Evolutionary conservation across 805 yeast species (phyloP).

Genomic region (Grigorovia yakushimaensis): DNA sequence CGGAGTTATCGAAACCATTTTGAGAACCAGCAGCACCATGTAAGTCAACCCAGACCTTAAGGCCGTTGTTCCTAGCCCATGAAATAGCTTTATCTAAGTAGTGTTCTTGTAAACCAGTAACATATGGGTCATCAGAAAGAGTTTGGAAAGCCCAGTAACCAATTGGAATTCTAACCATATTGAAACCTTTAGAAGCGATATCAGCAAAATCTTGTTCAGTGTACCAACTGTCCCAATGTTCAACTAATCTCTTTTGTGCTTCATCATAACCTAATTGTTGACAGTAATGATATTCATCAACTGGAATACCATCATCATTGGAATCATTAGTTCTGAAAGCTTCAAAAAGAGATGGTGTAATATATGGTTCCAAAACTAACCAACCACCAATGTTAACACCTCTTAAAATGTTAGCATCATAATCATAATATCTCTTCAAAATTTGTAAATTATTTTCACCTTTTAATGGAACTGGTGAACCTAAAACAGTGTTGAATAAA

Average conservation of each 20-base stretch:
- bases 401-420: constrained; percentile 7
- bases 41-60: constrained; percentile 82
- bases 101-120: constrained; percentile 56
- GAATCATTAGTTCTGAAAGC: constrained; percentile 32
- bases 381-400: constrained; percentile 89
- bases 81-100: constrained; percentile 69
- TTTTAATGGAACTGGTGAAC: constrained; percentile 1
- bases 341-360: constrained; percentile 68
- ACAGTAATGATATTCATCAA: constrained; percentile 72
- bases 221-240: constrained; percentile 78
- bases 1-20: constrained; percentile 93
- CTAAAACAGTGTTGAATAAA: neutral
- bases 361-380: constrained; percentile 80
- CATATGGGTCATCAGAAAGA: constrained; percentile 67
- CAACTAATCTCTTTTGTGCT: constrained; percentile 41
- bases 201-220: constrained; percentile 59
- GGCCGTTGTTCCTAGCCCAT: constrained; percentile 55
- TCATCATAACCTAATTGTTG: constrained; percentile 49
- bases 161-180: constrained; percentile 80
- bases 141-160: constrained; percentile 87
- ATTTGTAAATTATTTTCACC: neutral
- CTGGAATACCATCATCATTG: constrained; percentile 43
- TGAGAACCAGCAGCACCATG: constrained; percentile 98
- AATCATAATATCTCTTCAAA: constrained; percentile 17
- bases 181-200: constrained; percentile 57